A percentile compares a stretch with the other conserved stretches of the same genome.
Evolutionary conservation across 176 grass and related monocot genomes (phyloP).

Genomic region (Ampelocalamus luodianensis): DNA sequence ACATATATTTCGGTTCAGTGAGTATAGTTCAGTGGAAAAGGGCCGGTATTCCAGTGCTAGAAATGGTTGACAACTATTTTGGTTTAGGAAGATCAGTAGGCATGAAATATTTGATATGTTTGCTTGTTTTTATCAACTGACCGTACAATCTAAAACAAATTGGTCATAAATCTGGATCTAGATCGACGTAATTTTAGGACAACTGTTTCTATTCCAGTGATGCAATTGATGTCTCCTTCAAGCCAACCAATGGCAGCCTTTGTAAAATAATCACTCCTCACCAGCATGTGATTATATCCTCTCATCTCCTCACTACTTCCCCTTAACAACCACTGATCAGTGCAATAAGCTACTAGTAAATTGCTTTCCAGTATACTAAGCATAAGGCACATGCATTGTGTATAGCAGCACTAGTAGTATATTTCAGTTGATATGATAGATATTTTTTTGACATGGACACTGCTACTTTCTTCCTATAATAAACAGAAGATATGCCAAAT

Average conservation of each 20-base stretch:
- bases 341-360: slow-evolving; percentile 2
- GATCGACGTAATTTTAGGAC: slow-evolving; percentile 48
- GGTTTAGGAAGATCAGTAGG: neutral
- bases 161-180: slow-evolving; percentile 16
- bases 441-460: neutral
- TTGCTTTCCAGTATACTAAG: neutral
- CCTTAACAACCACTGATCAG: slow-evolving; percentile 18
- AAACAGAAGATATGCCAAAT: neutral
- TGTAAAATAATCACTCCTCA: slow-evolving; percentile 18
- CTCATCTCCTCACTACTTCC: neutral
- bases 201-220: slow-evolving; percentile 27
- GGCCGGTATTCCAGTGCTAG: neutral
- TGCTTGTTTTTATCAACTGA: neutral
- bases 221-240: slow-evolving; percentile 44
- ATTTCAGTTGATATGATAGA: neutral
- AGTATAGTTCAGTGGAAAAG: neutral
- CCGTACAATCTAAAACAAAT: neutral
- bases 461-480: neutral
- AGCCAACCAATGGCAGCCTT: slow-evolving; percentile 37
- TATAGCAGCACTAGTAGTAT: neutral
- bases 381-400: slow-evolving; percentile 16
- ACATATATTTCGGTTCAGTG: neutral
- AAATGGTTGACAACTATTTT: neutral
- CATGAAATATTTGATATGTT: neutral
- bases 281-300: slow-evolving; percentile 21